Conservation (phyloP, 257 asterid species). For the Nicotiana paniculata region DNA sequence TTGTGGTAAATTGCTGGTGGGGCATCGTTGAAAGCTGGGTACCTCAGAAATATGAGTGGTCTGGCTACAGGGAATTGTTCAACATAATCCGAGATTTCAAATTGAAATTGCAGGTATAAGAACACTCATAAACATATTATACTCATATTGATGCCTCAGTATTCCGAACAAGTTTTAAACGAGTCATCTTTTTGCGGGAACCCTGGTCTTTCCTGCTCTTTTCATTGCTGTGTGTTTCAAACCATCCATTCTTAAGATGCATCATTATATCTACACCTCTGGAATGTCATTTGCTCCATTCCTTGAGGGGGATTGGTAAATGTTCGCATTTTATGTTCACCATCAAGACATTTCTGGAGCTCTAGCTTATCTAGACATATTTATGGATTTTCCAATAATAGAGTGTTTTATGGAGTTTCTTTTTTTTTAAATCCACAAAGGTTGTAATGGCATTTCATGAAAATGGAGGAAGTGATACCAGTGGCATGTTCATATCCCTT, state of each 20-base stretch:
- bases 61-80: conserved; percentile 58
- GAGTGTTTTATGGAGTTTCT: background rate
- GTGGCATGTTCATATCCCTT: conserved; percentile 51
- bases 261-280: background rate
- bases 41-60: conserved; percentile 65
- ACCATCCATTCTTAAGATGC: background rate
- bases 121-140: background rate
- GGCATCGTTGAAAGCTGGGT: conserved; percentile 66
- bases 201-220: background rate
- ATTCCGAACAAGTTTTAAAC: background rate
- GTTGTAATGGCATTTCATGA: conserved; percentile 74
- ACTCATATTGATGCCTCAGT: background rate
- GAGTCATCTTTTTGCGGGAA: background rate
- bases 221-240: background rate
- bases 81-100: conserved; percentile 50
- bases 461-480: conserved; percentile 56
- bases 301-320: background rate
- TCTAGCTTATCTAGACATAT: background rate
- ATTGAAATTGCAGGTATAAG: conserved; percentile 61
- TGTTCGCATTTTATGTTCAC: background rate
- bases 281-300: background rate
- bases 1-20: conserved; percentile 72
- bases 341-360: background rate
- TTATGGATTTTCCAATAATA: background rate
- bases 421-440: conserved; percentile 24